Percentiles rank a stretch among this genome's conserved stretches.
Evolutionary conservation across 768 basidiomycete species (phyloP).

Genomic region (Tubosaeta sp.): DNA sequence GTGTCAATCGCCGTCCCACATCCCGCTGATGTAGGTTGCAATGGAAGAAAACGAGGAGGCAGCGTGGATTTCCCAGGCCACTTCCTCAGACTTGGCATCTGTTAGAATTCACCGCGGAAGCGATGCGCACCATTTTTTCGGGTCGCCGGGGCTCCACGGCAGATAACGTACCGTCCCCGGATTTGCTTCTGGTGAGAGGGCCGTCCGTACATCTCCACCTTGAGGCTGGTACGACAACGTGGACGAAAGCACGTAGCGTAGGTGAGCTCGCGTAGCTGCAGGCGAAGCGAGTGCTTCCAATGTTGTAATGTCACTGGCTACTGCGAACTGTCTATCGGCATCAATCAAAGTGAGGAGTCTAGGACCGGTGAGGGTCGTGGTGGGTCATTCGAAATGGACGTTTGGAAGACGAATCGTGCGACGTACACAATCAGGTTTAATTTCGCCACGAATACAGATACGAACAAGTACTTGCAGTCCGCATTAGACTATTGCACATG

Average conservation of each 20-base stretch:
- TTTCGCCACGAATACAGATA: neutral
- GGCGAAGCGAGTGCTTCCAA: neutral
- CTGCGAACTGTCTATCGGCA: neutral
- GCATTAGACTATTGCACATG: neutral
- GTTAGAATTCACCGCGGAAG: too few relatives aligned
- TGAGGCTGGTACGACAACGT: neutral
- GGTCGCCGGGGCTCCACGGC: neutral
- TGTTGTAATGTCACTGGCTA: neutral
- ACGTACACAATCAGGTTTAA: neutral
- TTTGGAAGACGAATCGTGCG: neutral
- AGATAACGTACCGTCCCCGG: constrained; percentile 5
- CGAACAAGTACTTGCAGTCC: neutral
- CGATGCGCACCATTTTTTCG: neutral
- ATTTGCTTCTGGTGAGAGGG: neutral
- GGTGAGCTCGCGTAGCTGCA: neutral
- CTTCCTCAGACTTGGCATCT: neutral
- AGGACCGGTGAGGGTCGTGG: neutral
- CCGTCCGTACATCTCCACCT: neutral
- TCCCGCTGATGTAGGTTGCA: neutral
- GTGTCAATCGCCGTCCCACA: neutral
- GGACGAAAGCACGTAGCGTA: neutral
- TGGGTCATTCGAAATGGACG: neutral
- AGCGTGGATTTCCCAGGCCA: neutral
- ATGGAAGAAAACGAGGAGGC: neutral
- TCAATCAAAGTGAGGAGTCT: neutral